These are phyloP conservation scores for Rhizopogon rudus DNA, from an alignment of 768 basidiomycete species.

Conservation along the genomic window DNA sequence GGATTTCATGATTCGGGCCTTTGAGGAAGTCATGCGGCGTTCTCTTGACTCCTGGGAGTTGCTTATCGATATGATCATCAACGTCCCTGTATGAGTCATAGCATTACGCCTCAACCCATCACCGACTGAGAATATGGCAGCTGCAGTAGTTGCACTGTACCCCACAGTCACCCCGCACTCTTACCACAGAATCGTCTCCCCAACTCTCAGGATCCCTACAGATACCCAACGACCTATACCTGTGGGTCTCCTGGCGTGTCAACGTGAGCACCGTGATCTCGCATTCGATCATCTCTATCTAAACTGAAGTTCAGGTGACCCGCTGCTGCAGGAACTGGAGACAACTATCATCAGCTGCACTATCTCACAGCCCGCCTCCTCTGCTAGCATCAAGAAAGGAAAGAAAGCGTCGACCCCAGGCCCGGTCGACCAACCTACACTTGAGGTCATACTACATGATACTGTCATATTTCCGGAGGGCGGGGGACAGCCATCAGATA, in stretches of 20 bases:
- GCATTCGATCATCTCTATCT: slow-evolving; percentile 2
- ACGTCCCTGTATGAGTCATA: neutral
- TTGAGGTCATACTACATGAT: slow-evolving; percentile 69
- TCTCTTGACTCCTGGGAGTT: neutral
- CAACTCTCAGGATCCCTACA: slow-evolving; percentile 49
- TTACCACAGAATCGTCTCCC: slow-evolving; percentile 64
- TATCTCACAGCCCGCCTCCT: slow-evolving; percentile 39
- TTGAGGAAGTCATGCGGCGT: neutral
- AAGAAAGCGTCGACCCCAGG: slow-evolving; percentile 49
- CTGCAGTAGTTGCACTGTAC: slow-evolving; percentile 39
- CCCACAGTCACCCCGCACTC: slow-evolving; percentile 43
- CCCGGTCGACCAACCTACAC: slow-evolving; percentile 40
- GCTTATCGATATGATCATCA: neutral
- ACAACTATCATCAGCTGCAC: slow-evolving; percentile 52
- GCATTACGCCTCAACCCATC: neutral
- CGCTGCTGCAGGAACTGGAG: slow-evolving; percentile 52
- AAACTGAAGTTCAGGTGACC: slow-evolving; percentile 49
- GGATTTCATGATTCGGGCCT: too few relatives aligned
- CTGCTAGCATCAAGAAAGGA: slow-evolving; percentile 40
- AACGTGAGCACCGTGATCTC: slow-evolving; percentile 42
- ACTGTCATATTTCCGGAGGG: slow-evolving; percentile 82
- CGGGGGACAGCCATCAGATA: slow-evolving; percentile 77
- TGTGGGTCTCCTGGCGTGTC: slow-evolving; percentile 76
- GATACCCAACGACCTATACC: slow-evolving; percentile 50
- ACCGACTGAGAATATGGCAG: slow-evolving; percentile 14